Base-by-base conservation (phyloP, 495 filamentous ascomycete genomes). In the Massariosphaeria phaeospora region DNA sequence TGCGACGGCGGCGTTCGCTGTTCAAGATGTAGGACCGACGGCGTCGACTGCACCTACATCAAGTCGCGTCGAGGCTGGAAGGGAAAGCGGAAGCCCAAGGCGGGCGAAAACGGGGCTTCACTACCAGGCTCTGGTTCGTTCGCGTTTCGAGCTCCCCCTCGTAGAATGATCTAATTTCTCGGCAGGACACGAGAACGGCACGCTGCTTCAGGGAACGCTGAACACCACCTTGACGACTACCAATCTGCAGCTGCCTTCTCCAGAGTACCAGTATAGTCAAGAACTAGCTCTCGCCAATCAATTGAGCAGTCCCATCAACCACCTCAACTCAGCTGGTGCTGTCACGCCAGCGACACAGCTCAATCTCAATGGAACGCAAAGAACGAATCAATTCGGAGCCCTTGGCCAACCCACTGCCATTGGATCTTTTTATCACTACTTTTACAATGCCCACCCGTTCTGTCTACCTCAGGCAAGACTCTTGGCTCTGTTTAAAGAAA, bases 401-500 rank as follows among this genome's bases (percentile, higher is more conserved):
- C 9, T 24, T 21, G 52, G 45, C 25, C 38, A 53, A 11, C 43
- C 31, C 10, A 46, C 29, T 15, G 42, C 53, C 21, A 38, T 55
- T 12, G 18, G 18, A 21, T 55, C 59, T 1, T 66, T 62, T 38
- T 63, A 40, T 38, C 30, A 40, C 21, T 63, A 52, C 68, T 90
- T 90, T 63, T 80, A 88, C 58, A 73, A 73, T 2, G 76, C 79
- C 2, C 87, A 91, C 63, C 87, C 87, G 0, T 78, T 88, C 56
- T 67, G 80, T 3, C 61, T 81, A 0, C 80, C 80, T 3, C 69
- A 70, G 24, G 55, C 67, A 33, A 69, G 68, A 45, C 71, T 80
- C 18, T 3, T 64, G 26, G 55, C 59, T 17, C 55, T 68, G 12
- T 54, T 69, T 11, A 52, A 67, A 18, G 49, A 66, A 36, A 26